Conservation (phyloP, 208 protist genomes). For the Lotmaria passim region DNA sequence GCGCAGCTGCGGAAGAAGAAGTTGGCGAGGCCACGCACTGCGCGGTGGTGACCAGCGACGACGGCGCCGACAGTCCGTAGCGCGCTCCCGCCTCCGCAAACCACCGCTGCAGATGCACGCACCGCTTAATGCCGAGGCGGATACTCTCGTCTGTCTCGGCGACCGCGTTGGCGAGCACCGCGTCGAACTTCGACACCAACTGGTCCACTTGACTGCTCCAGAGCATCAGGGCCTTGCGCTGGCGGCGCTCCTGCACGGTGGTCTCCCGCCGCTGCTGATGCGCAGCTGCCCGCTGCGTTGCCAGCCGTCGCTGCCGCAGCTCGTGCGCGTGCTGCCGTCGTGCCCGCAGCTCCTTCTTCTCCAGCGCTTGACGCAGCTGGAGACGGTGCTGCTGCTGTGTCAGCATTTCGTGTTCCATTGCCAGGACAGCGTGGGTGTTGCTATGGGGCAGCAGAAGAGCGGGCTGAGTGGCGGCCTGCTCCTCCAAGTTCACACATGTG, state of each 20-base stretch:
- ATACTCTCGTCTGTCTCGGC: conserved; percentile 19
- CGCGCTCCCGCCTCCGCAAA: conserved; percentile 15
- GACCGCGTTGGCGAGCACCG: conserved; percentile 7
- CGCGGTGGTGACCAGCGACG: not conserved
- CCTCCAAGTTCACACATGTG: conserved; percentile 13
- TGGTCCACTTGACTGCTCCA: conserved; percentile 24
- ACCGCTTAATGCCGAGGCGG: conserved; percentile 27
- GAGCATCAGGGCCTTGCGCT: conserved; percentile 9
- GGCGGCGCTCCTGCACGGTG: conserved; percentile 8
- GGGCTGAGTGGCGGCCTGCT: conserved; percentile 6
- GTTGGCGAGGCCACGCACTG: not conserved
- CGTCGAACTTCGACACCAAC: conserved; percentile 7
- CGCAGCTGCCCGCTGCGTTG: conserved; percentile 4
- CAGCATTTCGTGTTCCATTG: conserved; percentile 28
- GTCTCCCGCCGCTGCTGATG: conserved; percentile 18
- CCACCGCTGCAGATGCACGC: conserved; percentile 31
- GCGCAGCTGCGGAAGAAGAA: not conserved
- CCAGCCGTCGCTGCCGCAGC: not conserved
- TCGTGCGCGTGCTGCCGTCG: conserved; percentile 16
- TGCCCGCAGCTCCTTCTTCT: conserved; percentile 5
- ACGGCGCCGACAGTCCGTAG: conserved; percentile 1
- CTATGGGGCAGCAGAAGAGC: not conserved
- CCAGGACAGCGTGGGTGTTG: conserved; percentile 11
- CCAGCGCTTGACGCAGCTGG: not conserved
- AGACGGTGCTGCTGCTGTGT: conserved; percentile 22